Percentiles rank a stretch among this genome's conserved stretches.
phyloP scores from a whole-genome alignment of 2,329 filamentous ascomycete genomes.

The Exophiala mesophila region DNA sequence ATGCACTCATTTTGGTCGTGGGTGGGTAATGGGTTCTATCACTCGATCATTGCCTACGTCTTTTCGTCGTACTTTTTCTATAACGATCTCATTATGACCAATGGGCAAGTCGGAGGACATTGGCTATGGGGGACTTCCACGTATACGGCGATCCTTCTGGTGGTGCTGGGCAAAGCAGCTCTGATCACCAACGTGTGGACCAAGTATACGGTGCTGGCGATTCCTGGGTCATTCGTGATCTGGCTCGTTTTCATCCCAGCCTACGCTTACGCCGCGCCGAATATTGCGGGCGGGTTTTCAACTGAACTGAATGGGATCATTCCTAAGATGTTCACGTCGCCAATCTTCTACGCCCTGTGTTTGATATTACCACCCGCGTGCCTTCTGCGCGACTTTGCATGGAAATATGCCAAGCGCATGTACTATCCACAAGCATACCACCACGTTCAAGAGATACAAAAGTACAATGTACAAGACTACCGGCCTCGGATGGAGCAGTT shows the following conservation, averaged over 20 bases:
- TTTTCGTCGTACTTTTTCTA: constrained; percentile 76
- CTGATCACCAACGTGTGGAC: constrained; percentile 98
- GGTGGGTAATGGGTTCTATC: constrained; percentile 92
- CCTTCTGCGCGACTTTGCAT: constrained; percentile 80
- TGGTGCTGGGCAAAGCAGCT: constrained; percentile 89
- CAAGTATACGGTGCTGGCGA: constrained; percentile 93
- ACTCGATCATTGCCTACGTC: constrained; percentile 89
- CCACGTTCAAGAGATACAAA: constrained; percentile 98
- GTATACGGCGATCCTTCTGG: constrained; percentile 89
- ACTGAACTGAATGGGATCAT: constrained; percentile 81
- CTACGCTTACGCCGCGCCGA: constrained; percentile 82
- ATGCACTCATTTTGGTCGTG: constrained; percentile 88
- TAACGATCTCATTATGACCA: constrained; percentile 68
- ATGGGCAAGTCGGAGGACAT: constrained; percentile 81
- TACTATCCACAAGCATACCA: constrained; percentile 94
- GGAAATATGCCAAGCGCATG: constrained; percentile 98
- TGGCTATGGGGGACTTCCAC: constrained; percentile 98
- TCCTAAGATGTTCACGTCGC: constrained; percentile 71
- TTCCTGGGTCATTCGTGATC: constrained; percentile 84
- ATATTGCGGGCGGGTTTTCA: constrained; percentile 68
- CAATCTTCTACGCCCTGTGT: constrained; percentile 89
- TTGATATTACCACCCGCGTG: constrained; percentile 74
- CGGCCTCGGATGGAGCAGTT: constrained; percentile 98
- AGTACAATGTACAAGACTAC: constrained; percentile 99
- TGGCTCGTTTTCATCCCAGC: constrained; percentile 88